Base-by-base conservation (phyloP, 1,284 basidiomycete genomes). In the Gomphus sp. region DNA sequence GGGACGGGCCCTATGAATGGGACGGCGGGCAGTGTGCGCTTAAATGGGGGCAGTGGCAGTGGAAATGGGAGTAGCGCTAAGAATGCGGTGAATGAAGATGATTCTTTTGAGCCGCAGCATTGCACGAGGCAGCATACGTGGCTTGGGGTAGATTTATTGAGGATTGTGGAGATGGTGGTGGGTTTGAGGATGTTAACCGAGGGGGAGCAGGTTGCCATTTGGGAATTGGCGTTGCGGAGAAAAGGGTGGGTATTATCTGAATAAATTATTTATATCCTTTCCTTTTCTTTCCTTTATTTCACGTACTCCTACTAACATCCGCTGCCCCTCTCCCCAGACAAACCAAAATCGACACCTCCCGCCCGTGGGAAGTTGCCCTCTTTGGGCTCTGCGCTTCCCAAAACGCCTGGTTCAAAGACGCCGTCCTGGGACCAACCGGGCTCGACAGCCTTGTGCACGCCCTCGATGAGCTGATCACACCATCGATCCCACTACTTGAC, bases 101-200 rank as follows among this genome's bases (percentile, higher is more conserved):
- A 11, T 7, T 8, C 25, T 22, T 8, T 25, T 18, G 3, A 18
- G 22, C 9, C 11, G 3, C 16, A 31, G 11, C 47, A 28, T 8
- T 45, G 44, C 33, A 18, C n/a, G 10, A 22, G 5, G 4, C 57
- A 52, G 18, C 57, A 58, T 58, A 31, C 36, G 10, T 58, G 50
- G 57, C 41, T 58, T 3, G 57, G 57, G 39, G 31, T 58, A 7
- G n/a, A 41, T 14, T 18, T 58, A 2, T 4, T 58, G 36, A 34
- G 49, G 34, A 58, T 58, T 34, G 57, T 58, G 28, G 57, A 58
- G 33, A 52, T 52, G 57, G 34, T 37, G 37, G 10, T 58, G 57
- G 33, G 51, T 3, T 5, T 55, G 54, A 25, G 54, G 28, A 18
- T 6, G 11, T n/a, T 55, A 18, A 28, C 22, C 0, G 18, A 31